Evolutionary conservation across 2,329 filamentous ascomycete species (phyloP), one percentile per base, ranked within the genome.

Genomic region (Penicillium sclerotiorum): DNA sequence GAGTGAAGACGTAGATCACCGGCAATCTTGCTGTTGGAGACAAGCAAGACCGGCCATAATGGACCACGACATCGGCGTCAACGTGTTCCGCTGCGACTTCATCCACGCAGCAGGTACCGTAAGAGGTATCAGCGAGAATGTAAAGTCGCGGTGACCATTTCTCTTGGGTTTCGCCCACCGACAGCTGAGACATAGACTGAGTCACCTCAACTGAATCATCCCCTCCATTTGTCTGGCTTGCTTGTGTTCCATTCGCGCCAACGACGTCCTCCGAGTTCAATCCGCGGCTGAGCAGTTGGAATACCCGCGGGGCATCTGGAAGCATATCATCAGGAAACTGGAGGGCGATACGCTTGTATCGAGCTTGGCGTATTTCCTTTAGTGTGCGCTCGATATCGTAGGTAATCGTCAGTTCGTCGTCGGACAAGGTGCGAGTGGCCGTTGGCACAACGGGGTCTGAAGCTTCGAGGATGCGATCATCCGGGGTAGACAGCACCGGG

Each of bases 301-400:
- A 90, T 0, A 96, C 89, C 49, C 87, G 80, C 5, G 90, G 87
- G 8, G 89, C 90, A 77, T 99, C 91, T 1, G 83, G 78, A 1
- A 99, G 81, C 90, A 97, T 95, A 22, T 87, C 80, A 73, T 99
- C 94, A 0, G 94, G 93, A 61, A 99, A 97, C 67, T 99, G 94
- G n/a, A 99, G 75, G 1, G 91, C 94, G 25, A 99, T 82, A 43
- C 88, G 82, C 55, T 75, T 81, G 82, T 90, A 95, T 68, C 79
- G 79, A 36, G 84, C 87, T 5, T 78, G 72, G n/a, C 78, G 77
- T 39, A 99, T 88, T 70, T 96, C 89, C 28, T 75, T 71, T 41
- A 90, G 81, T 0, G 94, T 96, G 49, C 89, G 82, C 51, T 82
- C 79, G 58, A 96, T 87, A 72, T 99, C 94, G 75, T 97, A 99